Base-by-base conservation (phyloP, 1,284 basidiomycete species). In the Ganoderma meredithae region DNA sequence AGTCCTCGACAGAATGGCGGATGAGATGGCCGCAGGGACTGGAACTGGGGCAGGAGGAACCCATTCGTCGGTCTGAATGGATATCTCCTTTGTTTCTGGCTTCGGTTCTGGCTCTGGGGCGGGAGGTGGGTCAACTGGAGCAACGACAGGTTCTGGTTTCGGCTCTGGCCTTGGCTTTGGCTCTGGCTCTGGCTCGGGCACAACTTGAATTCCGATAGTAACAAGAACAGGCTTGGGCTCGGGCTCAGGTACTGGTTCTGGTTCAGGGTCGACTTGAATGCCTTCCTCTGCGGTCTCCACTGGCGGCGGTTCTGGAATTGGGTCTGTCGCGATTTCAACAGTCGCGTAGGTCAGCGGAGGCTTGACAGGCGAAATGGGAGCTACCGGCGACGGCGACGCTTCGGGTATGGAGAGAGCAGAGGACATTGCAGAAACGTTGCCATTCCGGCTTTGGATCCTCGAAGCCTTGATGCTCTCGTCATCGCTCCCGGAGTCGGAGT, bases 31-130 rank as follows among this genome's bases (percentile, higher is more conserved):
- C 72, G 62, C 62, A 8, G 71, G 64, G 0, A 64, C 67, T 13
- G 73, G 80, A 2, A 80, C 77, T 15, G 81, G 76, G 9, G 85
- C 49, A 17, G 81, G 78, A 22, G 87, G 85, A n/a, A 77, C 80
- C 86, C 88, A 90, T 59, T 85, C 84, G 68, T 95, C 94, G 2
- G 93, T 95, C 80, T 95, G 93, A 39, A 90, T 88, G 1, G 89
- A 91, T 68, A 88, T 91, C 71, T 95, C 93, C 75, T 84, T 88
- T 41, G 87, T 78, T 71, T 91, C 88, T 0, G 88, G 86, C 76
- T 89, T 90, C 7, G 86, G 75, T 60, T 75, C 76, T 17, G 75
- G 71, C 10, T 63, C 65, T 7, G 72, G 70, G 13, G 60, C 65
- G 6, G 72, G 72, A 58, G 55, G 55, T 3, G 19, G 33, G 55